Evolutionary conservation across 805 yeast genomes (phyloP).

Genomic region (Barnettozyma californica): DNA sequence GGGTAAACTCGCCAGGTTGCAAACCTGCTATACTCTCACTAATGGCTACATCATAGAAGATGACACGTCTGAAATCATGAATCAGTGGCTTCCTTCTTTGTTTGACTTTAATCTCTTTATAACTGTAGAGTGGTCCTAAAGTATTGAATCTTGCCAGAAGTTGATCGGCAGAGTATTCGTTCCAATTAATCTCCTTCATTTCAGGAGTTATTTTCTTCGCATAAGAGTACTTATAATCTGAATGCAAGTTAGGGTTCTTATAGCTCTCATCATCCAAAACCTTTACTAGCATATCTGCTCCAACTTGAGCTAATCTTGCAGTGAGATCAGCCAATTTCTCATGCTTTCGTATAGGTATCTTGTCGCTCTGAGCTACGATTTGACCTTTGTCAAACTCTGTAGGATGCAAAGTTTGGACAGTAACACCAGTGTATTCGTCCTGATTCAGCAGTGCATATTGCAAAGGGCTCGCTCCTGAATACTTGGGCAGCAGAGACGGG

Average conservation of each 20-base stretch:
- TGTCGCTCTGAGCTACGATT: conserved; percentile 53
- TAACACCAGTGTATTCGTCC: conserved; percentile 68
- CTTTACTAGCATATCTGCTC: conserved; percentile 51
- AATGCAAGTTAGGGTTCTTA: conserved; percentile 14
- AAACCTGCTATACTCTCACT: not conserved
- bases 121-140: conserved; percentile 52
- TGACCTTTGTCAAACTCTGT: conserved; percentile 77
- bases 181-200: conserved; percentile 47
- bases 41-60: conserved; percentile 36
- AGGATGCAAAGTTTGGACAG: conserved; percentile 89
- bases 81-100: conserved; percentile 26
- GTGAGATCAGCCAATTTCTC: conserved; percentile 46
- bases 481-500: conserved; percentile 79
- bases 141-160: conserved; percentile 43
- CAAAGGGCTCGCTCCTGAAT: conserved; percentile 87
- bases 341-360: conserved; percentile 32
- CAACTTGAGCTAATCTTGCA: conserved; percentile 48
- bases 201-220: conserved; percentile 51
- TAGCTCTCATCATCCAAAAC: conserved; percentile 35
- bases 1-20: conserved; percentile 29
- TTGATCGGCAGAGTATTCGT: conserved; percentile 26
- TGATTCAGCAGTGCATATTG: conserved; percentile 70
- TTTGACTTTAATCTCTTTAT: conserved; percentile 33
- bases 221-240: conserved; percentile 37
- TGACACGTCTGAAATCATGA: conserved; percentile 39